Conservation (phyloP, 495 filamentous ascomycete species). For the Neurospora sp. region DNA sequence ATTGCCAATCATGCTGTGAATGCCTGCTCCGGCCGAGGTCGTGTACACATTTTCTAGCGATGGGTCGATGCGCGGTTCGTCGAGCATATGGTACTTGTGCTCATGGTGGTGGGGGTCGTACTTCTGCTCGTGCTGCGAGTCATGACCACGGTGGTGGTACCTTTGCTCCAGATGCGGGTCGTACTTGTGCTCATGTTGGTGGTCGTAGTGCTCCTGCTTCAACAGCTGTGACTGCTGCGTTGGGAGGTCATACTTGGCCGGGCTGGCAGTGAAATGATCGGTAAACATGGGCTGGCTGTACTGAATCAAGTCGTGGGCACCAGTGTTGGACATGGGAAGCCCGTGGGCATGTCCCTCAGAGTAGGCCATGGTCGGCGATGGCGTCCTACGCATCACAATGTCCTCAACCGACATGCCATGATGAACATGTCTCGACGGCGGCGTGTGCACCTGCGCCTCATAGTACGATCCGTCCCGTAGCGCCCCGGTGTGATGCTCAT, state of each 20-base stretch:
- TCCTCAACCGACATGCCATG: constrained; percentile 38
- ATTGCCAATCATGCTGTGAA: background rate
- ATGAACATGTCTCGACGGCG: constrained; percentile 24
- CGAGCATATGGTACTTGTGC: background rate
- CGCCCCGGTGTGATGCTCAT: constrained; percentile 39
- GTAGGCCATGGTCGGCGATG: constrained; percentile 27
- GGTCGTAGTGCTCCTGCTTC: background rate
- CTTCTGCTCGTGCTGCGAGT: background rate
- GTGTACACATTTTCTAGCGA: constrained; percentile 6
- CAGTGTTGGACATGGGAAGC: background rate
- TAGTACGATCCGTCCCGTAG: constrained; percentile 44
- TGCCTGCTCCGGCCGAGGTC: background rate
- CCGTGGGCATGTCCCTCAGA: background rate
- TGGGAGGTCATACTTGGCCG: background rate
- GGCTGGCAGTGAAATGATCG: background rate
- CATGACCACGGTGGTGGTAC: background rate
- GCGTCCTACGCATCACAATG: constrained; percentile 37
- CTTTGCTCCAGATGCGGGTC: background rate
- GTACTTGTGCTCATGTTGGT: background rate
- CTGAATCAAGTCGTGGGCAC: constrained; percentile 1
- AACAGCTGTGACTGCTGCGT: background rate
- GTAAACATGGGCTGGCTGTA: constrained; percentile 5
- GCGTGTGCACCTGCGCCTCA: constrained; percentile 41
- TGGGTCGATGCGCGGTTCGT: constrained; percentile 14
- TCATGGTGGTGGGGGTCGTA: background rate